Evolutionary conservation across 129 eudicot species (phyloP).

Genomic region (Solidago caesia): DNA sequence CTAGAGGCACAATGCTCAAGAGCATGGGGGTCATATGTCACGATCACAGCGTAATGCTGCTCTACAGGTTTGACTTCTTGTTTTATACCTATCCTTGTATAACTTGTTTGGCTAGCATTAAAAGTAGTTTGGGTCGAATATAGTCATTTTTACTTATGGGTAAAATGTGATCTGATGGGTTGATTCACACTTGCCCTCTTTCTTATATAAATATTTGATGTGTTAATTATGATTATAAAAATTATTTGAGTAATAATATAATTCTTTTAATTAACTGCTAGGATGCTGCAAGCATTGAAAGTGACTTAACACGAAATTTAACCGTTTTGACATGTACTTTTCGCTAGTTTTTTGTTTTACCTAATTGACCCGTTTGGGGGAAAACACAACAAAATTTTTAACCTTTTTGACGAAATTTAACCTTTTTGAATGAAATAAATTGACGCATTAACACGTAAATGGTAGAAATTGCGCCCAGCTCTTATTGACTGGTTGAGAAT

Average conservation of each 20-base stretch:
- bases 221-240: neutral
- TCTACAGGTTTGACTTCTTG: constrained; percentile 56
- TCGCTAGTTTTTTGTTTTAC: neutral
- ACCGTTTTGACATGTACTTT: neutral
- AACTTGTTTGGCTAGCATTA: no score
- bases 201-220: neutral
- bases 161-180: no score
- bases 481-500: neutral
- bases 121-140: no score
- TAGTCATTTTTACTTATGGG: no score
- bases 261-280: no score
- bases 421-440: neutral
- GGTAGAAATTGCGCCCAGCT: neutral
- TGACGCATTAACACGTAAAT: neutral
- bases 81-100: neutral
- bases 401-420: no score
- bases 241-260: no score
- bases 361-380: neutral
- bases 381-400: neutral
- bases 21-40: constrained; percentile 94
- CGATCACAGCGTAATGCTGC: constrained; percentile 88
- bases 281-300: no score
- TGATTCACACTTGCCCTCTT: no score
- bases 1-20: constrained; percentile 88
- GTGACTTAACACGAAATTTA: no score